These are phyloP conservation scores for Candida odintsovae DNA, from an alignment of 805 yeast genomes.

Conservation along the genomic window DNA sequence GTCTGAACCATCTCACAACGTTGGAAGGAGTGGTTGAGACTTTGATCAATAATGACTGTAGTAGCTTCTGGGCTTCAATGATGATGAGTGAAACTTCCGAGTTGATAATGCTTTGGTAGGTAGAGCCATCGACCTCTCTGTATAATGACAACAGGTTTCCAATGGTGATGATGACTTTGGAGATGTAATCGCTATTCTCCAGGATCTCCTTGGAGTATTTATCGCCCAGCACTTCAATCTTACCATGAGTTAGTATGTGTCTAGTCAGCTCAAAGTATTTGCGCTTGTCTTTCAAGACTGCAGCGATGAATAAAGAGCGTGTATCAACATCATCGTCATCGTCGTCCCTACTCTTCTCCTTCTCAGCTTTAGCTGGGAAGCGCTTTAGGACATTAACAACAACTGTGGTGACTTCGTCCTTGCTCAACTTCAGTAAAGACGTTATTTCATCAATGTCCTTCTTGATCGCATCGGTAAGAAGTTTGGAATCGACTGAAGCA, in stretches of 20 bases:
- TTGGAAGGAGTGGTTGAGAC: conserved; percentile 30
- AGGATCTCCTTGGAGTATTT: conserved; percentile 17
- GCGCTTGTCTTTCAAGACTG: conserved; percentile 48
- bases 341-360: not conserved
- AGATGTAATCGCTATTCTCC: conserved; percentile 19
- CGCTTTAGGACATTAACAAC: conserved; percentile 34
- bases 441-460: conserved; percentile 37
- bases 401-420: conserved; percentile 43
- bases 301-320: conserved; percentile 26
- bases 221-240: conserved; percentile 19
- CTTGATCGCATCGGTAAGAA: conserved; percentile 22
- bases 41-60: conserved; percentile 35
- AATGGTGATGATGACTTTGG: conserved; percentile 16
- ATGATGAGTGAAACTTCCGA: conserved; percentile 30
- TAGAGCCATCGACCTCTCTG: conserved; percentile 7
- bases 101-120: conserved; percentile 12
- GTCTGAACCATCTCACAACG: conserved; percentile 48
- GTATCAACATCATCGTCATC: conserved; percentile 6
- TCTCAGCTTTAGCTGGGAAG: conserved; percentile 24
- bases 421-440: conserved; percentile 32
- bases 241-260: conserved; percentile 21
- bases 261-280: conserved; percentile 37
- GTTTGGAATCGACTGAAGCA: not conserved
- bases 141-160: conserved; percentile 2
- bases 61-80: conserved; percentile 31